Conservation (phyloP, 2,329 filamentous ascomycete genomes). For the Cladosporium sp. region DNA sequence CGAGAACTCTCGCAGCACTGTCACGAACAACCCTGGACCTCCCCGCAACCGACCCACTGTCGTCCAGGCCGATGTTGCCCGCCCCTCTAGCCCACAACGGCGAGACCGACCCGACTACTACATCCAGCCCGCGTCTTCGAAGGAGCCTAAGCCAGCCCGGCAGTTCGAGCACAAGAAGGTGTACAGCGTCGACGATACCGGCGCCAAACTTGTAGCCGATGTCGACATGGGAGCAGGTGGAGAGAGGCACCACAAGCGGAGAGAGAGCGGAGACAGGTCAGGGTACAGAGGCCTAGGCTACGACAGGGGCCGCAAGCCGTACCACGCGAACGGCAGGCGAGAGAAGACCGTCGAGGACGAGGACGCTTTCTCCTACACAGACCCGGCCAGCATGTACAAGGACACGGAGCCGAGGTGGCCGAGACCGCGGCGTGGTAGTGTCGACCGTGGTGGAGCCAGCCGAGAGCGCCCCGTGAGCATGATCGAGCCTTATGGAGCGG, state of each 20-base stretch:
- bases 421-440: slow-evolving; percentile 36
- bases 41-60: slow-evolving; percentile 31
- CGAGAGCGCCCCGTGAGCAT: slow-evolving; percentile 42
- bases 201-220: slow-evolving; percentile 32
- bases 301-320: slow-evolving; percentile 24
- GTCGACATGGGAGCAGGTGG: slow-evolving; percentile 34
- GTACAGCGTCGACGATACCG: slow-evolving; percentile 43
- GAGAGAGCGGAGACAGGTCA: slow-evolving; percentile 26
- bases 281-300: slow-evolving; percentile 19
- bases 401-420: slow-evolving; percentile 45
- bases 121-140: slow-evolving; percentile 31
- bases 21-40: slow-evolving; percentile 19
- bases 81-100: slow-evolving; percentile 37
- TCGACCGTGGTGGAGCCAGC: slow-evolving; percentile 34
- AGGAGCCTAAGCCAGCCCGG: slow-evolving; percentile 22
- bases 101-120: slow-evolving; percentile 32
- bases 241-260: slow-evolving; percentile 31
- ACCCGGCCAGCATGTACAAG: slow-evolving; percentile 45
- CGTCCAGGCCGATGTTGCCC: slow-evolving; percentile 26
- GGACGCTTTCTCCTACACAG: slow-evolving; percentile 45
- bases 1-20: slow-evolving; percentile 30
- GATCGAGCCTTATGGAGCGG: slow-evolving; percentile 29
- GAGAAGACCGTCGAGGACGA: slow-evolving; percentile 34
- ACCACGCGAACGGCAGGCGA: slow-evolving; percentile 23
- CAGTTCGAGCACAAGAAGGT: slow-evolving; percentile 40